Conservation (phyloP, 1,284 basidiomycete species). For the Papiliotrema nemorosa region DNA sequence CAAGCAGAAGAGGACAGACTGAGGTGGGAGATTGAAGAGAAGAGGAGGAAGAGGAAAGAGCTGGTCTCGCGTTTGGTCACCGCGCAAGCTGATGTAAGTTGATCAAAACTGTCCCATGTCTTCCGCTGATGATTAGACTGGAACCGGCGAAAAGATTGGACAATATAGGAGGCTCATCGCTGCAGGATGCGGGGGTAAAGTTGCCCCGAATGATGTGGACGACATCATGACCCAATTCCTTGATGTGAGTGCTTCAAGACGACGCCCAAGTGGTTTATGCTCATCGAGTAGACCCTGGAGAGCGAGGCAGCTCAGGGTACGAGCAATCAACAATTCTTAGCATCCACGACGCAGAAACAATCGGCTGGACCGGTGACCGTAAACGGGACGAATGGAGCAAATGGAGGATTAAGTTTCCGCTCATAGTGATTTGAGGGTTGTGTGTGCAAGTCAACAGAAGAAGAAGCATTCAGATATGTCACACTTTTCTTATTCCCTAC, state of each 20-base stretch:
- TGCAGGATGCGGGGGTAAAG: conserved; percentile 74
- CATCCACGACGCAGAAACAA: no score
- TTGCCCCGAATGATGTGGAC: conserved; percentile 79
- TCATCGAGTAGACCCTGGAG: background rate
- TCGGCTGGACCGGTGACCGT: no score
- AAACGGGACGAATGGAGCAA: no score
- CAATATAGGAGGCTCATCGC: conserved; percentile 83
- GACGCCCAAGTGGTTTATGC: background rate
- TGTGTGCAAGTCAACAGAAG: no score
- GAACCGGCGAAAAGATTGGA: conserved; percentile 79
- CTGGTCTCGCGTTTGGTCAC: conserved; percentile 71
- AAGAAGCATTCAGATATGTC: no score
- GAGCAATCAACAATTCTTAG: no score
- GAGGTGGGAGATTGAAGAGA: conserved; percentile 62
- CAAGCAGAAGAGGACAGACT: conserved; percentile 60
- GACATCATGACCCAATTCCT: conserved; percentile 74
- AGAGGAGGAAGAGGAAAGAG: conserved; percentile 63
- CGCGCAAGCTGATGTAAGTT: conserved; percentile 71
- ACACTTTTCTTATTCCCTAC: no score
- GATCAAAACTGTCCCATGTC: background rate
- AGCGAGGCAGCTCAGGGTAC: background rate
- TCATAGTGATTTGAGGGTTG: no score
- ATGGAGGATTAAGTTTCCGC: no score
- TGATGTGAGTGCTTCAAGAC: conserved; percentile 57
- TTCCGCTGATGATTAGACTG: conserved; percentile 47